Percentiles rank a stretch among this genome's conserved stretches.
phyloP scores from a whole-genome alignment of 2,329 filamentous ascomycete genomes.

The Eurotiales sp. region DNA sequence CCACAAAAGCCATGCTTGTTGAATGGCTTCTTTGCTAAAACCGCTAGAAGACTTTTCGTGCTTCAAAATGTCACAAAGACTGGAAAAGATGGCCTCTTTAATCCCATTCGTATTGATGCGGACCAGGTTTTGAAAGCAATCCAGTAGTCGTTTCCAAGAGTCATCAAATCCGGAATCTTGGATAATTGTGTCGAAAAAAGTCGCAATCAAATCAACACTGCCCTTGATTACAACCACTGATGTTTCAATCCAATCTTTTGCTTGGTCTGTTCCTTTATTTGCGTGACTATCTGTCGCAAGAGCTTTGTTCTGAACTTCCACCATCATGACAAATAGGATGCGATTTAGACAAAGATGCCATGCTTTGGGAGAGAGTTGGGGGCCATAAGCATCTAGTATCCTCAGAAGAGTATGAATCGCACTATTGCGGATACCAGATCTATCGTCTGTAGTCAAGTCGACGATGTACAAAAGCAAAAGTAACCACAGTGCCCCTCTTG shows the following conservation, averaged over 20 bases:
- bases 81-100: constrained; percentile 67
- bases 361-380: constrained; percentile 69
- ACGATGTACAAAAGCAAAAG: constrained; percentile 38
- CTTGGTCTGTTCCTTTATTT: constrained; percentile 23
- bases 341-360: constrained; percentile 81
- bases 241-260: constrained; percentile 67
- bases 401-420: constrained; percentile 86
- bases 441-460: constrained; percentile 37
- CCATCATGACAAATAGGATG: constrained; percentile 74
- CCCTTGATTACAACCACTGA: constrained; percentile 70
- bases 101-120: constrained; percentile 64
- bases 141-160: constrained; percentile 72
- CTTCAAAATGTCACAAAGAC: constrained; percentile 59
- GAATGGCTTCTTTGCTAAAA: constrained; percentile 49
- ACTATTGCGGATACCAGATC: constrained; percentile 47
- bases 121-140: constrained; percentile 63
- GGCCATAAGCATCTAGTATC: constrained; percentile 88
- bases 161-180: constrained; percentile 63
- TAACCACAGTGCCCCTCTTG: constrained; percentile 38
- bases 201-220: constrained; percentile 67
- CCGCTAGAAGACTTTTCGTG: constrained; percentile 42
- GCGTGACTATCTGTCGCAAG: constrained; percentile 18
- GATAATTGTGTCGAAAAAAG: constrained; percentile 70
- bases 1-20: constrained; percentile 68
- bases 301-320: constrained; percentile 60